These are phyloP conservation scores for Euryodendron excelsum DNA, from an alignment of 148 eudicot species.

Conservation along the genomic window DNA sequence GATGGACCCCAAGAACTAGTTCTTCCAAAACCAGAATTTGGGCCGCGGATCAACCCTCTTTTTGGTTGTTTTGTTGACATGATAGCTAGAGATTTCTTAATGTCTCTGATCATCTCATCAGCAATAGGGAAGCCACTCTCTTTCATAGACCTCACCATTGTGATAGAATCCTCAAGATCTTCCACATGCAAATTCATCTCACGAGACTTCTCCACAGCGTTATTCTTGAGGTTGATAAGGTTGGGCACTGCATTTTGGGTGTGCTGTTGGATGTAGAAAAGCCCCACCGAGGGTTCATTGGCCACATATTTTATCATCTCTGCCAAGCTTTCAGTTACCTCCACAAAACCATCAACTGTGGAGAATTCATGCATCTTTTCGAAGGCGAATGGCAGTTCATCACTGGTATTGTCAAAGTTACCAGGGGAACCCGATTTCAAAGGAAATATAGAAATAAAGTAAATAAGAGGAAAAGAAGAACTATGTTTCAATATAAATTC, in stretches of 20 bases:
- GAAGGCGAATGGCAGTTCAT: constrained; percentile 41
- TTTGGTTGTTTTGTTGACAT: constrained; percentile 60
- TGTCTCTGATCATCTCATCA: constrained; percentile 75
- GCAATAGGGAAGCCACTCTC: constrained; percentile 70
- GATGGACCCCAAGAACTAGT: constrained; percentile 60
- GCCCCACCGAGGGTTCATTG: constrained; percentile 94
- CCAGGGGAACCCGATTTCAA: neutral
- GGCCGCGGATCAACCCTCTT: constrained; percentile 47
- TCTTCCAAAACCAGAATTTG: constrained; percentile 46
- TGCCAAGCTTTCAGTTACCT: constrained; percentile 66
- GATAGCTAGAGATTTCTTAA: constrained; percentile 51
- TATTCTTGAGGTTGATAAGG: constrained; percentile 55
- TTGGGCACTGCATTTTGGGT: constrained; percentile 82
- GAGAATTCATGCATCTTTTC: constrained; percentile 73
- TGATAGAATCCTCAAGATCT: constrained; percentile 80
- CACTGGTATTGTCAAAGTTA: constrained; percentile 22
- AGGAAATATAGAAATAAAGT: neutral
- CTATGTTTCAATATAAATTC: neutral
- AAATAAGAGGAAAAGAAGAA: neutral
- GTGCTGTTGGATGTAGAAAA: constrained; percentile 88
- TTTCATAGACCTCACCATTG: constrained; percentile 74
- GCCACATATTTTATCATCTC: constrained; percentile 85
- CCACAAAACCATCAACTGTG: constrained; percentile 80
- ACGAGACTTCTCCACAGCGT: constrained; percentile 47
- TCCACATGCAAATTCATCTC: constrained; percentile 65